phyloP scores from a whole-genome alignment of 257 asterid species.

The Solanum gandarillasii region DNA sequence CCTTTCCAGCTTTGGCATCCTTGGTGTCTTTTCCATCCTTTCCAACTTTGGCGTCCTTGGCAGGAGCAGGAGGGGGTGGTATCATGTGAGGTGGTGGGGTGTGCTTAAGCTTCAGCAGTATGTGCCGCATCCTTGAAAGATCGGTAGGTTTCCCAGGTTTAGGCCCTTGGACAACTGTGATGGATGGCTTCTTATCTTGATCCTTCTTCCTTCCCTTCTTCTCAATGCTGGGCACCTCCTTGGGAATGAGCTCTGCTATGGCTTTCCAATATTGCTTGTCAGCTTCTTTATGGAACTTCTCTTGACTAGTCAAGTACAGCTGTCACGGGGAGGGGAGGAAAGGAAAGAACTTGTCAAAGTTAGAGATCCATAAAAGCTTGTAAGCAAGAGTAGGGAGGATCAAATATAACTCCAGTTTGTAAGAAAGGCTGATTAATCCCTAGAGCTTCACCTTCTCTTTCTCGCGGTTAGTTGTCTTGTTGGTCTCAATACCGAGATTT shows the following conservation, averaged over 20 bases:
- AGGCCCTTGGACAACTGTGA: slow-evolving; percentile 84
- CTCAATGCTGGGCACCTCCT: slow-evolving; percentile 80
- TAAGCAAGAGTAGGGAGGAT: neutral
- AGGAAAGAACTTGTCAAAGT: neutral
- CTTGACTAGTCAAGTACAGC: slow-evolving; percentile 54
- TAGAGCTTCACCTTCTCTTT: slow-evolving; percentile 55
- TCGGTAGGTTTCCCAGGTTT: slow-evolving; percentile 99
- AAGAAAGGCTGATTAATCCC: neutral
- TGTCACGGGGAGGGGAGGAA: slow-evolving; percentile 7
- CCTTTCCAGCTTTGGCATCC: slow-evolving; percentile 24
- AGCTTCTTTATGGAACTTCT: slow-evolving; percentile 88
- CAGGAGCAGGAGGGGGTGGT: slow-evolving; percentile 77
- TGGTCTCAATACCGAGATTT: slow-evolving; percentile 56
- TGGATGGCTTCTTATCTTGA: slow-evolving; percentile 82
- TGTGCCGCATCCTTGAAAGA: slow-evolving; percentile 87
- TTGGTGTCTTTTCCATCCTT: slow-evolving; percentile 48
- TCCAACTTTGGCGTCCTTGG: slow-evolving; percentile 45
- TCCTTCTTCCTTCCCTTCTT: slow-evolving; percentile 87
- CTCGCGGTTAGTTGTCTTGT: slow-evolving; percentile 64
- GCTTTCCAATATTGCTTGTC: slow-evolving; percentile 97
- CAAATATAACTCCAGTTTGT: neutral
- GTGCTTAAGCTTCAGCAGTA: slow-evolving; percentile 89
- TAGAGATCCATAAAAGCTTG: neutral
- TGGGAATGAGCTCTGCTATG: slow-evolving; percentile 84
- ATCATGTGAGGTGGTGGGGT: slow-evolving; percentile 90